A percentile compares a stretch with the other conserved stretches of the same genome.
Conservation (phyloP, 257 asterid genomes). For the Solanum bulbocastanum region DNA sequence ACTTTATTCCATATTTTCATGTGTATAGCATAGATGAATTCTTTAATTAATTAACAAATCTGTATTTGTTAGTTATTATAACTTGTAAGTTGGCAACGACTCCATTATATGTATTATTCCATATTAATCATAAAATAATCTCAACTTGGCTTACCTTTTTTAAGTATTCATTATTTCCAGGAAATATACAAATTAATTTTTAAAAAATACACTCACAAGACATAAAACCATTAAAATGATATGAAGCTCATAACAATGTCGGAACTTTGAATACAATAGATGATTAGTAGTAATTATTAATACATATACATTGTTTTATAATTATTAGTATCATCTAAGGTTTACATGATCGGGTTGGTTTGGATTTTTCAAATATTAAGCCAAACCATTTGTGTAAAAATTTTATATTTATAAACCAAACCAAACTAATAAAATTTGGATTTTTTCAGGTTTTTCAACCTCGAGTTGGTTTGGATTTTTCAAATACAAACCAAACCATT, state of each 20-base stretch:
- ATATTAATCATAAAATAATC: neutral
- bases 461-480: too few relatives aligned
- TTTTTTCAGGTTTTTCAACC: too few relatives aligned
- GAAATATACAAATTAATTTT: neutral
- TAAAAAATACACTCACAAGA: neutral
- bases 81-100: neutral
- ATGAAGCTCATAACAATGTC: neutral
- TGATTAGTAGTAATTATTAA: neutral
- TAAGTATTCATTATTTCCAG: neutral
- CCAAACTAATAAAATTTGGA: too few relatives aligned
- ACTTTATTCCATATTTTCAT: conserved; percentile 11
- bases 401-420: too few relatives aligned
- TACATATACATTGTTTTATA: neutral
- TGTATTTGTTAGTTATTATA: neutral
- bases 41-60: neutral
- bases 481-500: too few relatives aligned
- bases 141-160: conserved; percentile 11
- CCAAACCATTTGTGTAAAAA: too few relatives aligned
- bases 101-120: conserved; percentile 14
- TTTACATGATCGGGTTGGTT: too few relatives aligned
- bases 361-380: too few relatives aligned
- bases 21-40: neutral
- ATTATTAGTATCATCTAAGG: neutral
- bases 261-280: neutral
- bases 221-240: neutral